A percentile compares a stretch with the other conserved stretches of the same genome.
Conservation (phyloP, 2,329 filamentous ascomycete genomes). For the Massarina eburnea region DNA sequence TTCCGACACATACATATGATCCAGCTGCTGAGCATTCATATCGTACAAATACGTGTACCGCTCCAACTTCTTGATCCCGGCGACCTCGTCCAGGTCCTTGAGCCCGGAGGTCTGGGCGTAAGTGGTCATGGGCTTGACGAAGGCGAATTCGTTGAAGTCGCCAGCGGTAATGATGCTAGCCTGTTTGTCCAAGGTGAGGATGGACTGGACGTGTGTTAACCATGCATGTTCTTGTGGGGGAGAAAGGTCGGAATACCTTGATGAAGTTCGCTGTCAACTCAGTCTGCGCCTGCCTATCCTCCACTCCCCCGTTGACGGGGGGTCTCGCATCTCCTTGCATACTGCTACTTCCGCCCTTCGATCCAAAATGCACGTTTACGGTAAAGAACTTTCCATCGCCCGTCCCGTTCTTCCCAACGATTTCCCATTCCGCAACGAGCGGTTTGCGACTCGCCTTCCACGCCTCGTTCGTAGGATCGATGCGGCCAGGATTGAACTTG, state of each 20-base stretch:
- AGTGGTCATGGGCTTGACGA: slow-evolving; percentile 59
- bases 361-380: slow-evolving; percentile 69
- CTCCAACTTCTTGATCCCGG: slow-evolving; percentile 56
- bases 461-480: slow-evolving; percentile 62
- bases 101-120: slow-evolving; percentile 60
- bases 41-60: slow-evolving; percentile 72
- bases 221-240: background rate
- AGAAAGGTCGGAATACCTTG: slow-evolving; percentile 27
- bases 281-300: slow-evolving; percentile 59
- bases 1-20: slow-evolving; percentile 69
- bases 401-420: slow-evolving; percentile 55
- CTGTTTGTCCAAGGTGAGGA: slow-evolving; percentile 58
- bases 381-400: slow-evolving; percentile 59
- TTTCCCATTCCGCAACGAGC: slow-evolving; percentile 66
- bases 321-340: slow-evolving; percentile 67
- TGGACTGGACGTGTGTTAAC: slow-evolving; percentile 39
- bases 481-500: slow-evolving; percentile 68
- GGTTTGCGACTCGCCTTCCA: slow-evolving; percentile 68
- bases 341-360: slow-evolving; percentile 66
- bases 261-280: slow-evolving; percentile 55
- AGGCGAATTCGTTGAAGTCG: slow-evolving; percentile 73
- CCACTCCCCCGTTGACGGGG: slow-evolving; percentile 66
- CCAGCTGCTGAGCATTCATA: slow-evolving; percentile 68
- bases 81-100: slow-evolving; percentile 63
- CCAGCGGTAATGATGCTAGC: slow-evolving; percentile 64